Base-by-base conservation (phyloP, 2,329 filamentous ascomycete genomes). In the Berkeleyomyces rouxiae region DNA sequence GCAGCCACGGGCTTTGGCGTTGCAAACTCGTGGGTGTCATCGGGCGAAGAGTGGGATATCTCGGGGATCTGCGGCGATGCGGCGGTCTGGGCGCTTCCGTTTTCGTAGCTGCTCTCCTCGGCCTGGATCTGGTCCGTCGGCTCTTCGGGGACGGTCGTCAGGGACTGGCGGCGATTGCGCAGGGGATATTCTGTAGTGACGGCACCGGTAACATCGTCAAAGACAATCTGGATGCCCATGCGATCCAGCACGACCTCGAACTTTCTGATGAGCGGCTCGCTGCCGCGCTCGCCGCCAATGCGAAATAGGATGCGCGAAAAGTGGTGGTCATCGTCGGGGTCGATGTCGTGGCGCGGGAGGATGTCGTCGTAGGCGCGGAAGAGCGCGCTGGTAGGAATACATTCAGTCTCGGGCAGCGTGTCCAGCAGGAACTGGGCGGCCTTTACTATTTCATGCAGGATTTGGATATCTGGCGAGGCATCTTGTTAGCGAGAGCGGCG, bases 331-430 rank as follows among this genome's bases (percentile, higher is more conserved):
- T 86, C 79, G 68, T 88, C 84, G n/a, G 83, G 79, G 64, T 88
- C 80, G 66, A 89, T 76, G 62, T 83, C 86, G 75, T 87, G 77
- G 67, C 83, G 77, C 4, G 81, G 82, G n/a, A 95, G 80, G 49
- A 91, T 79, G 63, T 82, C 78, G 70, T 93, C 86, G 70, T 95
- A 95, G 39, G 89, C 88, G 61, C 80, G 79, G 73, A 95, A 95
- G 16, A 96, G 79, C 7, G 89, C 88, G 69, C 84, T 84, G 64
- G 86, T 89, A 3, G 88, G 85, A 31, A 87, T 77, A 62, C 81
- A 79, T 68, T 86, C 81, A 58, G 79, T 79, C 63, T 84, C 80
- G 1, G 82, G 76, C 1, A 82, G 74, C 9, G 73, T 73, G 55
- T 80, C 75, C 61, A 83, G 77, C 39, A 87, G 78, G 47, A 81